Evolutionary conservation across 208 protist genomes (phyloP).

Genomic region (Vickermania ingenoplastis): DNA sequence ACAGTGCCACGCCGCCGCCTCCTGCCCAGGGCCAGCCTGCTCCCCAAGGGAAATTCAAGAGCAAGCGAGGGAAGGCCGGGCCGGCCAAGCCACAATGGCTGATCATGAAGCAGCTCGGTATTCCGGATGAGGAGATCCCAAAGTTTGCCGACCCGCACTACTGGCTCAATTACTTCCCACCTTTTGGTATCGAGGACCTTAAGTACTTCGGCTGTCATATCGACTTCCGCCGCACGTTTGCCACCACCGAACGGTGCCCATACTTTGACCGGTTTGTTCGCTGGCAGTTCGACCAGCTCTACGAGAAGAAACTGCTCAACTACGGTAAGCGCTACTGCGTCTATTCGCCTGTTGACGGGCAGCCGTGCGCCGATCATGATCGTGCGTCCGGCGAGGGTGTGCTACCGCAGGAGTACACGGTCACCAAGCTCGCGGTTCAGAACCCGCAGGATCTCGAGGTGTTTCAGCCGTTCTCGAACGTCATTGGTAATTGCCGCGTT

Average conservation of each 20-base stretch:
- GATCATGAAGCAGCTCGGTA: slow-evolving; percentile 96
- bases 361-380: slow-evolving; percentile 99
- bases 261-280: slow-evolving; percentile 99
- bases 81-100: slow-evolving; percentile 93
- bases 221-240: slow-evolving; percentile 99
- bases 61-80: slow-evolving; percentile 88
- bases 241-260: slow-evolving; percentile 98
- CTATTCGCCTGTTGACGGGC: slow-evolving; percentile 97
- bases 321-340: slow-evolving; percentile 98
- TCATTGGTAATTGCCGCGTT: slow-evolving; percentile 73
- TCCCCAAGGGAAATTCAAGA: no score
- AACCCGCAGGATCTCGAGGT: slow-evolving; percentile 60
- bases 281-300: slow-evolving; percentile 97
- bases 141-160: slow-evolving; percentile 96
- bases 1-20: slow-evolving; percentile 19
- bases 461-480: slow-evolving; percentile 47
- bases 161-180: slow-evolving; percentile 99
- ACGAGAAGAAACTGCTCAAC: slow-evolving; percentile 81
- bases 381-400: slow-evolving; percentile 96
- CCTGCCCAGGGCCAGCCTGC: slow-evolving; percentile 15
- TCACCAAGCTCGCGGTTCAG: slow-evolving; percentile 95
- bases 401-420: slow-evolving; percentile 96
- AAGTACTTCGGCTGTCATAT: slow-evolving; percentile 89
- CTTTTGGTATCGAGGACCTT: slow-evolving; percentile 93
- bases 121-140: slow-evolving; percentile 94